A percentile compares a stretch with the other conserved stretches of the same genome.
Evolutionary conservation across 2,329 filamentous ascomycete species (phyloP).

Genomic region (Cytospora schulzeri): DNA sequence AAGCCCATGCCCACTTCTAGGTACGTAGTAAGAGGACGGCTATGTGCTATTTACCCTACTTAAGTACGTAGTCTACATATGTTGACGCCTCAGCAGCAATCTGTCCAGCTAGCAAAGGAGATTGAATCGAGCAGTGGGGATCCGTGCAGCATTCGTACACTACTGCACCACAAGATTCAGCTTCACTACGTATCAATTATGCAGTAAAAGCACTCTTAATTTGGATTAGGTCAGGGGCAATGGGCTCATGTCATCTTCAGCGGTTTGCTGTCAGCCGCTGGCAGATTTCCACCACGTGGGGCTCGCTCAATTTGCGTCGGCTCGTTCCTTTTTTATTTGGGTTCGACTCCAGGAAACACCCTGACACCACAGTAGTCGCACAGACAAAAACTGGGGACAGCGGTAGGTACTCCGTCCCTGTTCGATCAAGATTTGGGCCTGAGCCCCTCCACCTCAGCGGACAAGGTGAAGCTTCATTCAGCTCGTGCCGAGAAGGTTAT

Average conservation of each 20-base stretch:
- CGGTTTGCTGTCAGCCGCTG: slow-evolving; percentile 6
- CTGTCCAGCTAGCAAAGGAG: not conserved
- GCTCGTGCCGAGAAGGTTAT: not conserved
- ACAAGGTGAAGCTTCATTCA: not conserved
- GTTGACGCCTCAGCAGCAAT: no score
- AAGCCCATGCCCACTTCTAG: not conserved
- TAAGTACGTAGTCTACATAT: not conserved
- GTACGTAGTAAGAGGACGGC: not conserved
- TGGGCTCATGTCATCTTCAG: not conserved
- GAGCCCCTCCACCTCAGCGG: not conserved
- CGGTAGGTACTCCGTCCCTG: slow-evolving; percentile 2
- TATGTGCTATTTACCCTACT: no score
- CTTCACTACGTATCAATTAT: not conserved
- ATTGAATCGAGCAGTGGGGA: not conserved
- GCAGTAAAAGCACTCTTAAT: not conserved
- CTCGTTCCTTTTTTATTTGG: slow-evolving; percentile 19
- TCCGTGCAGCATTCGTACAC: not conserved
- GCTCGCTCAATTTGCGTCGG: slow-evolving; percentile 13
- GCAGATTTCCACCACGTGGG: slow-evolving; percentile 16
- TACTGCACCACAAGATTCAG: no score
- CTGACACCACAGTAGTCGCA: slow-evolving; percentile 3
- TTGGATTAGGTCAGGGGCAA: not conserved
- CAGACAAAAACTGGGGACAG: slow-evolving; percentile 4
- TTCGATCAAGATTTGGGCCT: slow-evolving; percentile 9
- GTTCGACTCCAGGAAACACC: slow-evolving; percentile 3